phyloP scores from a whole-genome alignment of 176 grass and related monocot species.

The Triticum aestivum region IWGSC_CS_RefSeq_v2.1 NC_057808.1:409803073-409803572 shows the following conservation, averaged over 20 bases:
- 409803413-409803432: neutral
- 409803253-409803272: constrained; percentile 12
- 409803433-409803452: neutral
- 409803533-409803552: neutral
- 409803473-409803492: neutral
- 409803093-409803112: neutral
- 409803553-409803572: neutral
- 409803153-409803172: neutral
- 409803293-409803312: neutral
- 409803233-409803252: neutral
- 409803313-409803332: neutral
- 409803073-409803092: neutral
- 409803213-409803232: neutral
- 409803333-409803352: neutral
- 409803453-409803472: constrained; percentile 20
- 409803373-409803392: neutral
- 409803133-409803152: neutral
- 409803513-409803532: neutral
- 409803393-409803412: neutral
- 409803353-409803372: neutral
- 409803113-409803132: neutral
- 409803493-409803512: neutral
- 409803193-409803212: neutral
- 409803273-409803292: neutral
- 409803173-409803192: neutral